Conservation (phyloP, 2,329 filamentous ascomycete species). For the Fusarium graminum region DNA sequence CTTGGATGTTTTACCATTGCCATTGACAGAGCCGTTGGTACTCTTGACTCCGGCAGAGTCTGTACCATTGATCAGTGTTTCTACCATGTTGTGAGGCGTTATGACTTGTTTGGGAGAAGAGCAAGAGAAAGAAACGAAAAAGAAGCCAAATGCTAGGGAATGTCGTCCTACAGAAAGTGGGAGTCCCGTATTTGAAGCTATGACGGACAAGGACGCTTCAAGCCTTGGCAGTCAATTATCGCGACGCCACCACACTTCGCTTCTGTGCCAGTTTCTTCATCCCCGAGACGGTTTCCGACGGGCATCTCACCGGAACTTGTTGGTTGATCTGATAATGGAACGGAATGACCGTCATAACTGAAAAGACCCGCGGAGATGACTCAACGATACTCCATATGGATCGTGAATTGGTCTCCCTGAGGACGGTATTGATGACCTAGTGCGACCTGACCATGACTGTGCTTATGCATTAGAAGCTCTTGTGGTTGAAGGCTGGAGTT, state of each 20-base stretch:
- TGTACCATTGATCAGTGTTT: conserved; percentile 4
- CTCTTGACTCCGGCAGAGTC: neutral
- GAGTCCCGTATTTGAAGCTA: conserved; percentile 18
- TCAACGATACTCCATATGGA: neutral
- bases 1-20: neutral
- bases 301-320: neutral
- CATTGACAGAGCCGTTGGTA: conserved; percentile 4
- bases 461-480: neutral
- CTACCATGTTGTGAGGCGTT: neutral
- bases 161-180: neutral
- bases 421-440: too few species aligned
- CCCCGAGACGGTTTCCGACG: conserved; percentile 29
- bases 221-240: conserved; percentile 3
- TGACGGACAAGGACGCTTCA: neutral
- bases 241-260: neutral
- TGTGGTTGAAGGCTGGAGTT: neutral
- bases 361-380: neutral
- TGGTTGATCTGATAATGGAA: too few species aligned
- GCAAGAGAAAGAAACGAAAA: neutral
- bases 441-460: neutral
- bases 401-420: neutral
- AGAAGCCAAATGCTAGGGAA: fast-evolving
- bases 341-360: too few species aligned
- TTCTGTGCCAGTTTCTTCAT: neutral
- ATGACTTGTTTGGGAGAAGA: fast-evolving